phyloP scores from a whole-genome alignment of 2,329 filamentous ascomycete species.

The Fusarium sp. region DNA sequence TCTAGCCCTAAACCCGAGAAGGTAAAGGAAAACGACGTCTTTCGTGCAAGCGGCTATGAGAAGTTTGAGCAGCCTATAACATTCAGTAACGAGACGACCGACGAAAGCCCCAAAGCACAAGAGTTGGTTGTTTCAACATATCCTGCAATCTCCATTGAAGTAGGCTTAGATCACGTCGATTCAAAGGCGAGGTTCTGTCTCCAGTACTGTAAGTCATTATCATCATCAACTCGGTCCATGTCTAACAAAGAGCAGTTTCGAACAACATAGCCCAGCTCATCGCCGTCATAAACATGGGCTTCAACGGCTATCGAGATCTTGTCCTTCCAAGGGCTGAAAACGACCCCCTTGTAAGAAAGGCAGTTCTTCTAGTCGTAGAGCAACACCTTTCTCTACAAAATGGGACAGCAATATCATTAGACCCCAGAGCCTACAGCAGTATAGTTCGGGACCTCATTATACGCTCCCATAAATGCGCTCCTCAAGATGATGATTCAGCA shows the following conservation, averaged over 20 bases:
- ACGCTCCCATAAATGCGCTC: constrained; percentile 32
- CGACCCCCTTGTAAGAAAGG: constrained; percentile 33
- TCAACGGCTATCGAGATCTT: constrained; percentile 39
- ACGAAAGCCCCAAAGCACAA: neutral
- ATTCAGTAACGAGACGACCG: fast-evolving
- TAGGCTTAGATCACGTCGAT: constrained; percentile 36
- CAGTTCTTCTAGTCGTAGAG: constrained; percentile 34
- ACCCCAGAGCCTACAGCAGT: constrained; percentile 23
- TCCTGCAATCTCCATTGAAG: neutral
- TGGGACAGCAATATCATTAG: constrained; percentile 10
- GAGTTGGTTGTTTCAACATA: neutral
- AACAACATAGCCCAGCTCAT: constrained; percentile 41
- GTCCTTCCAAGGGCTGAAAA: constrained; percentile 36
- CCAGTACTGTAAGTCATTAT: constrained; percentile 19
- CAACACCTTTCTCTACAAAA: constrained; percentile 38
- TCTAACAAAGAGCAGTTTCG: constrained; percentile 25
- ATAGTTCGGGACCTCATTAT: constrained; percentile 33
- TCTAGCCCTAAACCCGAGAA: neutral
- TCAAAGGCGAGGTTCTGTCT: constrained; percentile 34
- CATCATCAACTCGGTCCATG: fast-evolving
- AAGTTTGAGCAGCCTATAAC: neutral
- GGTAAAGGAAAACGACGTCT: neutral
- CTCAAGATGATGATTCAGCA: constrained; percentile 39
- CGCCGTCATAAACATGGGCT: constrained; percentile 40
- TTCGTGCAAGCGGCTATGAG: constrained; percentile 19